Evolutionary conservation across 768 basidiomycete species (phyloP), one percentile per base, ranked within the genome.

Genomic region (Naganishia randhawae): DNA sequence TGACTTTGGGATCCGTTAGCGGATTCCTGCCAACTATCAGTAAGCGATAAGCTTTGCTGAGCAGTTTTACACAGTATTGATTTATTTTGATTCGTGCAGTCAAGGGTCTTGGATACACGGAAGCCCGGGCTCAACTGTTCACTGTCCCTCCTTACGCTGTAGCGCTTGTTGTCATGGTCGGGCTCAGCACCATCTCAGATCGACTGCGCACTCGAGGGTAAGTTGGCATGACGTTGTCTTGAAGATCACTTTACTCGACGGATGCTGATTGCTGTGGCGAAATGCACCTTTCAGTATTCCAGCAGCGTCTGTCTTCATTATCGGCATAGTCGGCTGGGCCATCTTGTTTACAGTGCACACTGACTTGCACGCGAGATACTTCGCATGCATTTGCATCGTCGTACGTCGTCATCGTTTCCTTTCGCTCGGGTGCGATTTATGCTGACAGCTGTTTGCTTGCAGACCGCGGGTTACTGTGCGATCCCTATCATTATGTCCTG

Each of bases 131-230:
- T 27, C 71, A 80, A 50, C 72, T 81, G 1, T 80, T 75, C 73
- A 78, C 80, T 16, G 79, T 80, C 14, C 80, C 79, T 16, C 79
- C 78, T 7, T 82, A 82, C 67, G 81, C 78, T 32, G 80, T 80
- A 48, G 76, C 80, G 0, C 69, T 81, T 19, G 80, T 80, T 25
- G 77, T 80, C 69, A 77, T 76, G 74, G 50, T 78, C 13, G 65
- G 73, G 27, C 68, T 78, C n/a, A 74, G 73, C 32, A 71, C 72
- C 10, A 73, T 75, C 70, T 77, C 76, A 8, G 76, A 79, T 68
- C 64, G 69, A 42, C 65, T 71, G n/a, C 74, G 74, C 57, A 71
- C 73, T 19, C 70, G 76, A 67, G 78, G 76, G 66, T 68, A 35
- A 68, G 62, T 41, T 16, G n/a, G 8, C 45, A n/a, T n/a, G 14